Evolutionary conservation across 345 rosid genomes (phyloP).

Genomic region (Turnera subulata): DNA sequence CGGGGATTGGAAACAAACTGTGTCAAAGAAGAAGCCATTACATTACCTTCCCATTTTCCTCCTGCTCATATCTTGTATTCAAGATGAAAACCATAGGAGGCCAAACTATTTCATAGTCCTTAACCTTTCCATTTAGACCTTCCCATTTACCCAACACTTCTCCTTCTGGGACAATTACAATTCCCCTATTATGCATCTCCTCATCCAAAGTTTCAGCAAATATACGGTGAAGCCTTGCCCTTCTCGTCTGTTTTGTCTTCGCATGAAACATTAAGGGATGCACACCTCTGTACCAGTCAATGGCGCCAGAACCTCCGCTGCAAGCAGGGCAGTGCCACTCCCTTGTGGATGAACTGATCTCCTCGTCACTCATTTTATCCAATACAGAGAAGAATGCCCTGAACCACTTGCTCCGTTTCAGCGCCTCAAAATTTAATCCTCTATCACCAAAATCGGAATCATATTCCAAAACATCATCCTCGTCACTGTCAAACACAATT

Average conservation of each 20-base stretch:
- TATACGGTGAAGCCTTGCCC: slow-evolving; percentile 14
- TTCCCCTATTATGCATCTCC: slow-evolving; percentile 9
- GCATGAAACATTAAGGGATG: slow-evolving; percentile 16
- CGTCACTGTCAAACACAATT: slow-evolving; percentile 6
- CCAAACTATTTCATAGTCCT: slow-evolving; percentile 17
- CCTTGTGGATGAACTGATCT: slow-evolving; percentile 2
- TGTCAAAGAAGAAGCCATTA: not conserved
- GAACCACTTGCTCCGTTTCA: slow-evolving; percentile 11
- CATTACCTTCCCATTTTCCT: slow-evolving; percentile 20
- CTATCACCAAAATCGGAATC: slow-evolving; percentile 6
- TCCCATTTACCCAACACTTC: slow-evolving; percentile 15
- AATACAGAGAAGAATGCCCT: slow-evolving; percentile 8
- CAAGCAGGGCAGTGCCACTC: slow-evolving; percentile 25
- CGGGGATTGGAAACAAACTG: not conserved
- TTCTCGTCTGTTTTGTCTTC: slow-evolving; percentile 7
- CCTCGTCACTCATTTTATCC: slow-evolving; percentile 6
- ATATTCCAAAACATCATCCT: slow-evolving; percentile 6
- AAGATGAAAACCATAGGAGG: slow-evolving; percentile 19
- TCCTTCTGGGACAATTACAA: not conserved
- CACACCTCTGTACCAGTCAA: slow-evolving; percentile 20
- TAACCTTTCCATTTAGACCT: slow-evolving; percentile 16
- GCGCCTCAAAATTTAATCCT: not conserved
- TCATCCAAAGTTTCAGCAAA: slow-evolving; percentile 12
- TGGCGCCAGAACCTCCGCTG: slow-evolving; percentile 16
- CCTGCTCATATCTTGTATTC: slow-evolving; percentile 17